A percentile compares a stretch with the other conserved stretches of the same genome.
Conservation (phyloP, 2,329 filamentous ascomycete species). For the Xylaria hypoxylon region DNA sequence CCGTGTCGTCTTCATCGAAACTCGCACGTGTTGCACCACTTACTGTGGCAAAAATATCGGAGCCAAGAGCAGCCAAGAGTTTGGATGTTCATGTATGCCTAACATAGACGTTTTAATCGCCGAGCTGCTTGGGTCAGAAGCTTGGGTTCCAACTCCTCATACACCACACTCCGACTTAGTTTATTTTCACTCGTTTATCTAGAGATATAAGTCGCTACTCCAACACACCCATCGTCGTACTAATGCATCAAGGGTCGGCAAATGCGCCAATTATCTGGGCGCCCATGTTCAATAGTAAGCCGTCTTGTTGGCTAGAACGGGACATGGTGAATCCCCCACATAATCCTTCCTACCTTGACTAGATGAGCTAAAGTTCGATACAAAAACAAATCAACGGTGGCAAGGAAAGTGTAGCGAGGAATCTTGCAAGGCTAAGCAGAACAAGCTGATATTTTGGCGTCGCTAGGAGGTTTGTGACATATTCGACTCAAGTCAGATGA, state of each 20-base stretch:
- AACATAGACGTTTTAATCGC: background rate
- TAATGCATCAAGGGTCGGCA: background rate
- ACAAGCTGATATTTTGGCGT: background rate
- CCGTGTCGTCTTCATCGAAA: background rate
- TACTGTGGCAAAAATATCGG: background rate
- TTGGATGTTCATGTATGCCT: background rate
- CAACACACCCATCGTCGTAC: background rate
- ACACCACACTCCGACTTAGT: background rate
- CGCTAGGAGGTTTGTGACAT: conserved; percentile 4
- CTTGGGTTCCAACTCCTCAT: background rate
- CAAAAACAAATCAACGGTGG: background rate
- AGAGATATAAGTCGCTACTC: background rate
- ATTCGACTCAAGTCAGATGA: background rate
- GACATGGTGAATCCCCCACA: background rate
- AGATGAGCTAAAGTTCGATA: conserved; percentile 5
- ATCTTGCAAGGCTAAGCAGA: background rate
- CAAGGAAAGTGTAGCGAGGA: background rate
- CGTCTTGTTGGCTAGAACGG: background rate
- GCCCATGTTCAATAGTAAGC: conserved; percentile 5
- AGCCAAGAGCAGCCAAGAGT: background rate
- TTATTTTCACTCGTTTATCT: background rate
- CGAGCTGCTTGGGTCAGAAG: background rate
- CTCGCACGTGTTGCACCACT: background rate
- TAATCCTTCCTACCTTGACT: background rate
- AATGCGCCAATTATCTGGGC: conserved; percentile 3